Evolutionary conservation across 805 yeast genomes (phyloP), one percentile per base, ranked within the genome.

Genomic region (Alloascoidea africana): DNA sequence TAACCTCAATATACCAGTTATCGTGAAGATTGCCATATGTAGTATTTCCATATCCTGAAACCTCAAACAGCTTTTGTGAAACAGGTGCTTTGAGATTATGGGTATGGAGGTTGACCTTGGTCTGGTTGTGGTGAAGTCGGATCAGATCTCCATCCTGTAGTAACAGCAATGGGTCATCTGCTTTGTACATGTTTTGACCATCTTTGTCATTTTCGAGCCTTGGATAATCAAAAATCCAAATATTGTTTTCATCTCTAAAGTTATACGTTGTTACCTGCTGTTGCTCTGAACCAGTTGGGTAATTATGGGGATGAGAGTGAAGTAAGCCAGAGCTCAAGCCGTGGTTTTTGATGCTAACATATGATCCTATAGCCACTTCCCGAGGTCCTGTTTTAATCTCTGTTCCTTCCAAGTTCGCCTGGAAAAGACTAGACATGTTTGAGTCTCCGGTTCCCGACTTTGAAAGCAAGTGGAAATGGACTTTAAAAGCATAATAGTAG

Each of bases 251-350:
- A 55, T 91, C 97, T 53, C 84, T 84, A 57, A 76, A 85, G 14
- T 87, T 83, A 56, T 91, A 91, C 4, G 91, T 83, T 17, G 98
- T 91, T 36, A 91, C 68, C 58, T 91, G 99, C 56, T 87, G 96
- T 60, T 91, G 97, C 44, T 71, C 69, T 2, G 96, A 83, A 3
- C 97, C 97, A 45, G 75, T 85, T n/a, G 98, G 98, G 54, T 77
- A 91, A 11, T 68, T 56, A 53, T 82, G 94, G 14, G 66, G 63
- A 53, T 91, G 98, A 0, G 97, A 89, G 54, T 91, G 98, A 43
- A 91, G 60, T 44, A 84, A 66, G 38, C 80, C 75, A n/a, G 83
- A 79, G 23, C 78, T 71, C 36, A 75, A 61, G 2, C 85, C 86
- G 46, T 77, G 83, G 17, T 77, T 73, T 50, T 82, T 66, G 37